phyloP scores from a whole-genome alignment of 768 basidiomycete species.

The Tricholoma flavovirens region DNA sequence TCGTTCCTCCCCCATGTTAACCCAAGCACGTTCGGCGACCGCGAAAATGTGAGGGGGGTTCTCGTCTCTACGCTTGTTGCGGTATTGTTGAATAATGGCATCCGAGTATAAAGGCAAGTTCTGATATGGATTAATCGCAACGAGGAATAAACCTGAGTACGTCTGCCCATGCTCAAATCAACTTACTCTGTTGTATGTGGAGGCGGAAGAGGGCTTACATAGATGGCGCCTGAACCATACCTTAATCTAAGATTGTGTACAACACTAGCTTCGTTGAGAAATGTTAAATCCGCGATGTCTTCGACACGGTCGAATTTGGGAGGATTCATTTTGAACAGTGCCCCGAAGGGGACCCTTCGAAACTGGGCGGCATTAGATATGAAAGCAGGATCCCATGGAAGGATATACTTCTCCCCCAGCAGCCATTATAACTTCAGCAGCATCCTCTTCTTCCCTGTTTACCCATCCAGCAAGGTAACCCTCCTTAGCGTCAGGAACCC shows the following conservation, averaged over 20 bases:
- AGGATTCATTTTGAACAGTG: conserved; percentile 94
- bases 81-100: conserved; percentile 84
- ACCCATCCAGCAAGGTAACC: conserved; percentile 97
- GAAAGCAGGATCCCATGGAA: conserved; percentile 1
- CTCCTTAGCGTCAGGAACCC: conserved; percentile 89
- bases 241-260: conserved; percentile 94
- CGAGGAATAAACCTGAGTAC: conserved; percentile 94
- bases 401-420: conserved; percentile 70
- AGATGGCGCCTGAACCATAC: conserved; percentile 89
- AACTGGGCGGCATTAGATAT: conserved; percentile 15
- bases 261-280: conserved; percentile 96
- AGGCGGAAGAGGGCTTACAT: conserved; percentile 50
- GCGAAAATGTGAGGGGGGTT: conserved; percentile 97
- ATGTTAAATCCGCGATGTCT: conserved; percentile 97
- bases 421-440: conserved; percentile 80
- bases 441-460: conserved; percentile 76
- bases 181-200: conserved; percentile 3
- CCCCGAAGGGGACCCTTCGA: conserved; percentile 63
- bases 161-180: conserved; percentile 45
- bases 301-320: conserved; percentile 97
- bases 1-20: conserved; percentile 95
- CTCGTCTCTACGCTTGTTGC: conserved; percentile 81
- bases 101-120: conserved; percentile 87
- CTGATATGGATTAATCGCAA: conserved; percentile 98
- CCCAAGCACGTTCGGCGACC: conserved; percentile 96